Evolutionary conservation across 345 rosid genomes (phyloP).

Genomic region (Bruguiera parviflora): DNA sequence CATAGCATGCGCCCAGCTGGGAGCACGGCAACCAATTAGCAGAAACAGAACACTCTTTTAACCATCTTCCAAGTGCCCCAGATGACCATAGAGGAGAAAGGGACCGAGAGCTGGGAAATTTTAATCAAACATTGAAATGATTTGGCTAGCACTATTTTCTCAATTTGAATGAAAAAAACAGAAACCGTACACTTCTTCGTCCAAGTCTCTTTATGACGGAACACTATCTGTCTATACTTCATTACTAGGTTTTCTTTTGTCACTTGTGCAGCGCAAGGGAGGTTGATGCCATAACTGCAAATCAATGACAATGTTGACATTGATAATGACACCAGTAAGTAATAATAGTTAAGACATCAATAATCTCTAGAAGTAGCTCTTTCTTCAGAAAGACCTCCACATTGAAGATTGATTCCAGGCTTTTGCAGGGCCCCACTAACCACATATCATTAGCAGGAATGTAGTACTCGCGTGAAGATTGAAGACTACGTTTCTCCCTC

Average conservation of each 20-base stretch:
- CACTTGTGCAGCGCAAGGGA: background rate
- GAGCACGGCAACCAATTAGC: no score
- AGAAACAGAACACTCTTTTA: no score
- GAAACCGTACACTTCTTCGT: no score
- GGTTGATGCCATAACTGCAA: background rate
- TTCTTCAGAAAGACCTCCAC: constrained; percentile 2
- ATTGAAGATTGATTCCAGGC: background rate
- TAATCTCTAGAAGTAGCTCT: background rate
- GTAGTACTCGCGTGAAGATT: constrained; percentile 44
- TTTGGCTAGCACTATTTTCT: no score
- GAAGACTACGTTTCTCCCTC: constrained; percentile 50
- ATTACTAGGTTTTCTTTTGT: background rate
- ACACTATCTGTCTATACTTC: background rate
- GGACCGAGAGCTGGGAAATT: no score
- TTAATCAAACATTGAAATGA: no score
- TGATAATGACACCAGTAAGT: background rate
- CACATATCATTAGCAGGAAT: constrained; percentile 43
- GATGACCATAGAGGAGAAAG: no score
- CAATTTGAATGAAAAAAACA: no score
- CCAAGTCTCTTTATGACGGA: no score
- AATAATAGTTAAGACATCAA: background rate
- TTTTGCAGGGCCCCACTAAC: no score
- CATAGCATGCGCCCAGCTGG: no score
- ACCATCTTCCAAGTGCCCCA: no score
- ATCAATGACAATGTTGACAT: background rate